These are phyloP conservation scores for Metarhizium album DNA, from an alignment of 2,329 filamentous ascomycete species.

Conservation along the genomic window DNA sequence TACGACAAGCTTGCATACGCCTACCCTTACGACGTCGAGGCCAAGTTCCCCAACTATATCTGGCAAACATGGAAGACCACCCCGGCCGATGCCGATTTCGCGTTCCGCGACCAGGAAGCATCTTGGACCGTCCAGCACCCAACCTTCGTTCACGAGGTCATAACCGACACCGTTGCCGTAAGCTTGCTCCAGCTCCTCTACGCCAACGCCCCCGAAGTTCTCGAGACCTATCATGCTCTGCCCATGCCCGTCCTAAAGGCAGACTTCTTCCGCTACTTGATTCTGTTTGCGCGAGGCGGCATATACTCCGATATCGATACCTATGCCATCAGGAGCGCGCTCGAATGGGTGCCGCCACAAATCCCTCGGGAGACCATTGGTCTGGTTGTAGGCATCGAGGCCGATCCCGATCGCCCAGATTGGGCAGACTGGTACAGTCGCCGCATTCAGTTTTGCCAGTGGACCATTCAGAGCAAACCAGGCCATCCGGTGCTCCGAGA, in stretches of 20 bases:
- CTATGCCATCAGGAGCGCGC: conserved; percentile 66
- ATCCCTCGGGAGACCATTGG: conserved; percentile 72
- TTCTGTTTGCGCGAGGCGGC: conserved; percentile 49
- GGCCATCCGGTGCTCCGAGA: conserved; percentile 88
- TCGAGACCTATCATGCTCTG: conserved; percentile 64
- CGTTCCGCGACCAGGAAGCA: conserved; percentile 73
- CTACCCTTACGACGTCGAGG: conserved; percentile 81
- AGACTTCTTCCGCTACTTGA: conserved; percentile 68
- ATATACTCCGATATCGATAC: conserved; percentile 93
- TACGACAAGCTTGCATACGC: conserved; percentile 80
- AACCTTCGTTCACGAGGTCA: conserved; percentile 89
- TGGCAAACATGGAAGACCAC: conserved; percentile 98
- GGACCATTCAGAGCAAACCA: conserved; percentile 94
- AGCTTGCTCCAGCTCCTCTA: conserved; percentile 81
- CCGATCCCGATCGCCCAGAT: conserved; percentile 83
- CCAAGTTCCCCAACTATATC: conserved; percentile 92
- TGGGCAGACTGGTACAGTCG: conserved; percentile 96
- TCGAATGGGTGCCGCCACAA: conserved; percentile 74
- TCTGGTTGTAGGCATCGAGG: conserved; percentile 88
- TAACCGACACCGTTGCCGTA: conserved; percentile 79
- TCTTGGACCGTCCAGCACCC: conserved; percentile 85
- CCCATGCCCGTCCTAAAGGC: conserved; percentile 68
- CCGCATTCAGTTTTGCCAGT: conserved; percentile 96
- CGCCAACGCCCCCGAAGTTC: conserved; percentile 65
- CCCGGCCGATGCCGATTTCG: conserved; percentile 66